Evolutionary conservation across 805 yeast species (phyloP), one percentile per base, ranked within the genome.

Genomic region (Cyberlindnera amylophila): DNA sequence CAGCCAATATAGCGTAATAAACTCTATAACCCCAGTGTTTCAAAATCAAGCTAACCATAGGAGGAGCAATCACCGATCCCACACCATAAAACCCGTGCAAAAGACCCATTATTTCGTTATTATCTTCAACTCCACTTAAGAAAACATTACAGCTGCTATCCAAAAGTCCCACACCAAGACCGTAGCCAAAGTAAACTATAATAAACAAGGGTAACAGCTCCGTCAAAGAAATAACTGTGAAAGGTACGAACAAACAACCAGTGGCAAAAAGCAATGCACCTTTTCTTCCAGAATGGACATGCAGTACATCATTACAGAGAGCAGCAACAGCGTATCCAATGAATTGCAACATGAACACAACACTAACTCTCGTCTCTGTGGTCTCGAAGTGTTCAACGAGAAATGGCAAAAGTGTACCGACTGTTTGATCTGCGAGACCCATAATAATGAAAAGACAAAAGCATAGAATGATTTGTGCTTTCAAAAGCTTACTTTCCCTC

Each of bases 41-140:
- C 9, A 62, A 61, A 39, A 67, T 58, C 38, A 55, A 49, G 0
- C 86, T 76, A 3, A 82, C 81, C 24, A 80, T 57, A 15, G 86
- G 71, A 2, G 95, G 90, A 2, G 87, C 72, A 1, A 80, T 49
- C 35, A 86, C 79, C 1, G 89, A 86, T 2, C 90, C 89, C 3
- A 78, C 51, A 1, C 95, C 95, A 59, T 83, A 85, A 12, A 69
- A 56, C 1, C 86, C 90, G 63, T 85, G 93, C 44, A 75, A 65
- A 19, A 69, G 59, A 1, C 90, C 86, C 62, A 82, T 68, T 44
- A 75, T 67, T 40, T 72, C 75, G 36, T 83, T 78, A 37, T 77
- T 71, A 44, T 77, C 75, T 18, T 69, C 69, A 29, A 81, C 59
- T 38, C 71, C 56, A 7, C 63, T 58, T 32, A 61, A 49, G 71